Evolutionary conservation across 768 basidiomycete genomes (phyloP), one percentile per base, ranked within the genome.

Genomic region (Tremella fuciformis): DNA sequence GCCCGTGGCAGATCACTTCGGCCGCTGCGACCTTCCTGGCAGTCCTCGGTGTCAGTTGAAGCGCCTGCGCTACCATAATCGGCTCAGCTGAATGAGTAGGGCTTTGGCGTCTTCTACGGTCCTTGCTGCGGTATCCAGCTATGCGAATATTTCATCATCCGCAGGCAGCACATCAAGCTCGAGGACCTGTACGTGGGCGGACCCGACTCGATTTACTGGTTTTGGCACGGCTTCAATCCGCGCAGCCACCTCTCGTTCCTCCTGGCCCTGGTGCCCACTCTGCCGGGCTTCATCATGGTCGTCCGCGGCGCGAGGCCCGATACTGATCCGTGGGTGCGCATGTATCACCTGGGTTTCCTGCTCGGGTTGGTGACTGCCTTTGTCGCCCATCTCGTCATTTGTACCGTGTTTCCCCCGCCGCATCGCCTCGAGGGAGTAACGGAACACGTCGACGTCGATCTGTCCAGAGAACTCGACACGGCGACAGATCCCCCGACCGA

Each of bases 1-100:
- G 26, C 34, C 54, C 54, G 21, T 55, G 54, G 54, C 54, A 55
- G 54, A 46, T 46, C 24, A 19, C 26, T 3, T 19, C 37, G n/a
- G 18, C 29, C 13, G 52, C 52, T 13, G 38, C 11, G 7, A 53
- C 52, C 15, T 53, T 53, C 52, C 19, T 53, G 19, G 25, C n/a
- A 13, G 52, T 53, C 13, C 16, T 53, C 29, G 29, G 29, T 6
- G 34, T 53, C 21, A 6, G 48, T 50, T 15, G 6, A 34, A 11
- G 4, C 29, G 11, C 29, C 29, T 34, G 11, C 29, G 6, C 29
- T 34, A 6, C 29, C 6, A 11, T n/a, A n/a, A n/a, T n/a, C n/a
- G 11, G 29, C 11, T 4, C 4, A 34, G 29, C 29, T 34, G 29
- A 34, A 6, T 34, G 29, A 34, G 6, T 15, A 46, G 42, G 42